Base-by-base conservation (phyloP, 1,284 basidiomycete genomes). In the Pterulicium gracile region DNA sequence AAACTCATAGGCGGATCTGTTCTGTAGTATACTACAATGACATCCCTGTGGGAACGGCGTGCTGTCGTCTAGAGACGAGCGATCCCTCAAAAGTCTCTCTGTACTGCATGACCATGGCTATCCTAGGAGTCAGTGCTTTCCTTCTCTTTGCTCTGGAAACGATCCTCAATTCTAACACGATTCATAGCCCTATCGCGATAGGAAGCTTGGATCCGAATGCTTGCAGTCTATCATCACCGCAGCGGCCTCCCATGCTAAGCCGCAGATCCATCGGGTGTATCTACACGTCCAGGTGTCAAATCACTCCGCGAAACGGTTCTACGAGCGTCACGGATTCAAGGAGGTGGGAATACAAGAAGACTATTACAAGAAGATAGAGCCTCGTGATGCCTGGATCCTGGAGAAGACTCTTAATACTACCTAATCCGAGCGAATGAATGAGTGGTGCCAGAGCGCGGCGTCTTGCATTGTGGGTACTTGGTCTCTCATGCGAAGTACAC, bases 81-180 rank as follows among this genome's bases (percentile, higher is more conserved):
- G 75, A 78, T 56, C 72, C 66, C 36, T 64, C 70, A 55, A 66
- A 64, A 35, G 69, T 70, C 46, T 32, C 27, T n/a, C 61, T 89
- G 53, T 89, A 89, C 64, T 69, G 89, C 54, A 86, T 88, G 81
- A 89, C 87, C 46, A 82, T 89, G 79, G 86, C 84, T 34, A 65
- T 89, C 51, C 75, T 89, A 47, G 87, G 84, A 46, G 86, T 89
- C 62, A 63, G 82, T 66, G 32, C 43, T 48, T 47, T 44, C 23
- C 52, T 49, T n/a, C n/a, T n/a, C n/a, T n/a, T n/a, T n/a, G n/a
- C 52, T 48, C 47, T n/a, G 19, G 18, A 41, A 41, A 19, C 18
- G 10, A 41, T 41, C 18, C 39, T 49, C 51, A 52, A 45, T 50
- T 47, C 32, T 45, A 44, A 50, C 24, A 23, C 49, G 42, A 53